Evolutionary conservation across 345 rosid species (phyloP).

Genomic region (Citrus hindsii): DNA sequence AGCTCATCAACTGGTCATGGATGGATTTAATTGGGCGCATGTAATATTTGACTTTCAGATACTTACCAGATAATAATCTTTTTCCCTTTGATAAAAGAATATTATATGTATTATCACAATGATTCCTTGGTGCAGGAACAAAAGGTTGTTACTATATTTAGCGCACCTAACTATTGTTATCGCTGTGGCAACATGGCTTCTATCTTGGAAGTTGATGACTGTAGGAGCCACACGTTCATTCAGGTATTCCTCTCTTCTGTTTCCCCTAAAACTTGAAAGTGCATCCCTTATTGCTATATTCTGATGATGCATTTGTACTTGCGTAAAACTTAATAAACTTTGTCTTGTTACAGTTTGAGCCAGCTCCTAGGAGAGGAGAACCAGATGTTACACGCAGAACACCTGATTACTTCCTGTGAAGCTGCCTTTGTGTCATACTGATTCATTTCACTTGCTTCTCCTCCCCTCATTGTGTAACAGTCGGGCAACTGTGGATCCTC

Average conservation of each 20-base stretch:
- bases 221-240: constrained; percentile 82
- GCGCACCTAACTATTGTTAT: constrained; percentile 97
- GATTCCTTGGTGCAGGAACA: constrained; percentile 65
- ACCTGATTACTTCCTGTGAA: constrained; percentile 88
- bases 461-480: background rate
- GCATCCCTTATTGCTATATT: background rate
- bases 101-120: constrained; percentile 3
- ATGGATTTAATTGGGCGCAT: constrained; percentile 98
- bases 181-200: constrained; percentile 99
- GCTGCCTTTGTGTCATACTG: background rate
- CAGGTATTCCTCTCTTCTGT: constrained; percentile 49
- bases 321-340: background rate
- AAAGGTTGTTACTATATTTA: constrained; percentile 96
- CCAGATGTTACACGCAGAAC: constrained; percentile 97
- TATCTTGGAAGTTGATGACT: constrained; percentile 93
- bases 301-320: background rate
- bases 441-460: constrained; percentile 5
- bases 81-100: constrained; percentile 2
- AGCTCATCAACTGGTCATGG: constrained; percentile 99
- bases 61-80: background rate
- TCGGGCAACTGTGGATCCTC: constrained; percentile 12
- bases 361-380: constrained; percentile 99
- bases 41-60: constrained; percentile 33
- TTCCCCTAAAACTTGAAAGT: background rate
- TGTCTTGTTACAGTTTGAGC: constrained; percentile 70